Evolutionary conservation across 441 rosid species (phyloP), one percentile per base, ranked within the genome.

Genomic region (Corymbia citriodora): DNA sequence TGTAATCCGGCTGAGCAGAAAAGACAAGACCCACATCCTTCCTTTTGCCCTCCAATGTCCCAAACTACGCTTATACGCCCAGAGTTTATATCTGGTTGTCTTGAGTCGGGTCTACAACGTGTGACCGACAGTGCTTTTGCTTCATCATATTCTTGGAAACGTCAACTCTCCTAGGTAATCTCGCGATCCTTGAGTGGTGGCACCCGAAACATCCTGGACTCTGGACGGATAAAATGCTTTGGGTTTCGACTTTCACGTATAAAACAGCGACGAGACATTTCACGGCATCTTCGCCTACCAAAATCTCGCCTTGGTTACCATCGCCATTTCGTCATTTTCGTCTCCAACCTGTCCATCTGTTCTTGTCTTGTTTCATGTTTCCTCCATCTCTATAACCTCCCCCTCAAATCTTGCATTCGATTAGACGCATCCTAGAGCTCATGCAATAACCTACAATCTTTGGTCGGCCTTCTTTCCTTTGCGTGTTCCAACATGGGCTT

Each of bases 401-500:
- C 16, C 29, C 40, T 45, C 83, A 45, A 40, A 11, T 74, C 83
- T 40, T 40, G 85, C 52, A 25, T 36, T 48, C 52, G 13, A 45
- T 68, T 31, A 31, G 45, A 68, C 79, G 21, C 79, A 31, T 31
- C 52, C 85, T 79, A 45, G 10, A 45, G 52, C n/a, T 45, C 52
- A 23, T 23, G 52, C 85, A 3, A 23, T 45, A 79, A 72, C 27
- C 52, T 45, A 48, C 85, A 45, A 40, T 79, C n/a, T 79, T 45
- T 6, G 83, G 50, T 50, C 83, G 25, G 83, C 83, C 29, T 13
- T 74, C 83, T 74, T 40, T 74, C 83, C n/a, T 79, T 12, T 12
- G 85, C 63, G 6, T 31, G 90, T 85, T 52, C 87, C 1, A 81
- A 86, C 16, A 94, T 94, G 97, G 94, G 93, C 88, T 92, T 93